Base-by-base conservation (phyloP, 2,329 filamentous ascomycete genomes). In the Trichoderma koningii region DNA sequence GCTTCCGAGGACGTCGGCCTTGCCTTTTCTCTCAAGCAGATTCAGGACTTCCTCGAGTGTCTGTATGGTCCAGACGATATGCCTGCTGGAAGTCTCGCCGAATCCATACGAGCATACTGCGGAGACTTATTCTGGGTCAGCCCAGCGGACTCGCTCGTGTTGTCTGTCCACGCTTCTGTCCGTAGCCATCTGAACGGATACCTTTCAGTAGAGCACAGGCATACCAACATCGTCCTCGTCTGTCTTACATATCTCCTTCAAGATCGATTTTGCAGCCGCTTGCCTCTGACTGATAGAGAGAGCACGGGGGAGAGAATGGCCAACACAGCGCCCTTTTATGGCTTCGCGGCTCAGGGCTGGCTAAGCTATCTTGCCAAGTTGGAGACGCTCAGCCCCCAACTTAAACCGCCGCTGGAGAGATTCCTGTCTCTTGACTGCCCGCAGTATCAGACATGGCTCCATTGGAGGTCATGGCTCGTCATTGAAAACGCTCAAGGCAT, bases 231-330 rank as follows among this genome's bases (percentile, higher is more conserved):
- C 66, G 67, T 63, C 3, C 66, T 65, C 17, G 19, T 70, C 2
- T 71, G 69, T 50, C 45, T 71, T 7, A 66, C 65, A 44, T 71
- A 71, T 55, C 67, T 71, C 4, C 63, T 68, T 12, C 64, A 55
- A 26, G 61, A 59, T 17, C 9, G 12, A 5, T 68, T 66, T 41
- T 12, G 26, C 56, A 48, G 47, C 45, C 28, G 45, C 26, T 19
- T 64, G 42, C 65, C 65, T 21, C 55, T 64, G 42, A 55, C 23
- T 41, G 38, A 64, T 19, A 53, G 30, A 26, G 45, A 53, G 2
- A 38, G 45, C n/a, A 66, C 52, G 1, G 1, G 15, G 15, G 30
- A 64, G 6, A 23, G 17, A 38, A 23, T 60, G 19, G 15, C 17
- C 19, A 53, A 57, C 15, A 30, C 14, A 1, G 61, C 65, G 17